Base-by-base conservation (phyloP, 2,329 filamentous ascomycete genomes). In the Fusarium secorum region DNA sequence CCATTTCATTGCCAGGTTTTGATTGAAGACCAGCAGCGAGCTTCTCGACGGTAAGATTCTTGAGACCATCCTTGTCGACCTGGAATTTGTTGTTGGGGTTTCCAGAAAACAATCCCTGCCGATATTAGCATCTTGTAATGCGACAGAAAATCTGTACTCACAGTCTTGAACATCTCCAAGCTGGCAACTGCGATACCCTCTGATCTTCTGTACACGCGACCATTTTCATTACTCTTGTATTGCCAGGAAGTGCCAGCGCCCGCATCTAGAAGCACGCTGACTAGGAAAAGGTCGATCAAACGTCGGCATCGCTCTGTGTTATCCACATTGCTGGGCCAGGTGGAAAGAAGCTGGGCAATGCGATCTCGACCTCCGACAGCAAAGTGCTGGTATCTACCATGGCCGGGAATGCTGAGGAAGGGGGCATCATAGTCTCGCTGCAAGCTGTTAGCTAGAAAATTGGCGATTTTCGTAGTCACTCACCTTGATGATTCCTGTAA, bases 401-500 rank as follows among this genome's bases (percentile, higher is more conserved):
- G 94, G n/a, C 92, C 88, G 22, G 95, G 95, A 57, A 98, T 98
- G 53, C 76, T 80, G 28, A 80, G 82, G 74, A 86, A 89, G 0
- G 85, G 86, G 11, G 86, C 84, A 57, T 87, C 85, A 71, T 86
- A 88, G 75, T 88, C 86, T 74, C 86, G 80, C 85, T 87, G 54
- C 48, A 48, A 32, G 35, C 24, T 36, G 51, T 74, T 60, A 73
- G 60, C 45, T 36, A 51, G 44, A 14, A 11, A 45, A 11, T n/a
- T 22, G 11, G 28, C 32, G 5, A 22, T 14, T 24, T 7, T 7
- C 3, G 18, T 32, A 14, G 7, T 30, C 11, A 48, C 52, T 36
- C 83, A 95, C 94, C 91, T 97, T 97, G 84, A 98, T 97, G 71
- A 98, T 95, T 42, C 92, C 91, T n/a, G 95, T 91, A 14, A 97